phyloP scores from a whole-genome alignment of 2,329 filamentous ascomycete genomes.

The Colletotrichum sp. region DNA sequence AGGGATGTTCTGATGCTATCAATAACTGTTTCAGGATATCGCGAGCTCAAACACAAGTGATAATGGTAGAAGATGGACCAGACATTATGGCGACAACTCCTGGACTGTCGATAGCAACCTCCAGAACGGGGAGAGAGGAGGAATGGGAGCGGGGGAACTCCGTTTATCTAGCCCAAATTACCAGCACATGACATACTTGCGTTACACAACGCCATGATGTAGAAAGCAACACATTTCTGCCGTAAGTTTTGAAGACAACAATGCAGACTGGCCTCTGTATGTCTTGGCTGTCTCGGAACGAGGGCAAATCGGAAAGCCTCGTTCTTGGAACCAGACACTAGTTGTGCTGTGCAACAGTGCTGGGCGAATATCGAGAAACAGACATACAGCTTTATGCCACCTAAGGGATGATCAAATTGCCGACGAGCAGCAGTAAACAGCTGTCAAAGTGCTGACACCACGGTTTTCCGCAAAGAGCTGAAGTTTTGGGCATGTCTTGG shows the following conservation, averaged over 20 bases:
- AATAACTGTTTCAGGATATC: background rate
- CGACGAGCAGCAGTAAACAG: background rate
- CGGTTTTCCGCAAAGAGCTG: background rate
- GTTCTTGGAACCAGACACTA: background rate
- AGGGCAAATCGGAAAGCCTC: background rate
- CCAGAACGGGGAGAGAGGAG: background rate
- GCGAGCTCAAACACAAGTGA: background rate
- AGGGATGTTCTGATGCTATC: background rate
- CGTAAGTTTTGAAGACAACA: background rate
- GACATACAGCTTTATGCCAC: background rate
- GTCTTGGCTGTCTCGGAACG: background rate
- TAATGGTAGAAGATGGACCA: background rate
- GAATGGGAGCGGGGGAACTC: background rate
- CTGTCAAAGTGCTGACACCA: background rate
- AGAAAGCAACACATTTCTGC: background rate
- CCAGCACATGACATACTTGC: background rate
- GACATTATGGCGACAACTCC: background rate
- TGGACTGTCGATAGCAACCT: background rate
- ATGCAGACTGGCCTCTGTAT: background rate
- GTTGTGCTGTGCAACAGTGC: background rate
- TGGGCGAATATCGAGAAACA: background rate
- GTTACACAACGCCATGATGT: background rate
- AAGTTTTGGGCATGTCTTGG: background rate
- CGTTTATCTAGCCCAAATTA: background rate
- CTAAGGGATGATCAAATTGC: background rate